Evolutionary conservation across 129 eudicot species (phyloP), one percentile per base, ranked within the genome.

Genomic region (Erigeron canadensis): DNA sequence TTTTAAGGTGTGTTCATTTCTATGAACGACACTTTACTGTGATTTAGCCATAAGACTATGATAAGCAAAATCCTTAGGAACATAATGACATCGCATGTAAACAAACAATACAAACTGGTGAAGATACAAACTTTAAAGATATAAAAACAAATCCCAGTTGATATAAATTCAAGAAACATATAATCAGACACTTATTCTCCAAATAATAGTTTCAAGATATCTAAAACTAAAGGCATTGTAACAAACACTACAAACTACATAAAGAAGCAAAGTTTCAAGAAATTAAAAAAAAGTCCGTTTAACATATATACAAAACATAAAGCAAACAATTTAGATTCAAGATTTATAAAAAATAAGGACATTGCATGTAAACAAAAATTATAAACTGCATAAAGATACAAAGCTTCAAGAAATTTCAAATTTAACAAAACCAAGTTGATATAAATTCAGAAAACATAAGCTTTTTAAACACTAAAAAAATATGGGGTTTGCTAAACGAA

Each of bases 371-470:
- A 34, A 39, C 66, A 38, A 78, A 12, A 42, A 51, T 19, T 39
- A 18, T 8, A 54, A 39, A 74, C 75, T 55, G 43, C 59, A 41
- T 59, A 71, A 73, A 56, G n/a, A 6, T 37, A 46, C 22, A 16
- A 19, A 7, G 23, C 50, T 77, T 70, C 16, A 34, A 51, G 57
- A 70, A 70, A 77, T 70, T 8, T 28, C 1, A 76, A 68, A 76
- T 68, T 11, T 43, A 76, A 68, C 58, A 37, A 76, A 43, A 69
- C 69, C 38, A 2, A 45, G 74, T 67, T 57, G 42, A 58, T 65
- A 66, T 22, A 15, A 59, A 75, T 34, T n/a, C 44, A 61, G 50
- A 50, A 76, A 76, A 76, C 62, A 58, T 37, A 11, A 72, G 80
- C n/a, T n/a, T n/a, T n/a, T n/a, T n/a, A n/a, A n/a, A n/a, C n/a